Evolutionary conservation across 2,329 filamentous ascomycete genomes (phyloP).

Genomic region (Sporothrix humicola): DNA sequence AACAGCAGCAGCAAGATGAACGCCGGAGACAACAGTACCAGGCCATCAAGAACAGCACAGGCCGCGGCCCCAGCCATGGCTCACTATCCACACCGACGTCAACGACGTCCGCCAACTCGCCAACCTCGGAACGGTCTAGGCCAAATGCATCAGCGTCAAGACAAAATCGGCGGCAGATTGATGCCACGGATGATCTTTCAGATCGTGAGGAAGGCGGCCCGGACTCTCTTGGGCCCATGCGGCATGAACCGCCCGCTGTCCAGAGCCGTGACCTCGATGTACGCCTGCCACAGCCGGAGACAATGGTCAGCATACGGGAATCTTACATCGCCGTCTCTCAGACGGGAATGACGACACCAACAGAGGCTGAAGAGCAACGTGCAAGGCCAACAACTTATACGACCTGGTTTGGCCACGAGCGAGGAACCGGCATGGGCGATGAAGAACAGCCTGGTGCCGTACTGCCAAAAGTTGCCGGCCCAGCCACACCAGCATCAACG

Average conservation of each 20-base stretch:
- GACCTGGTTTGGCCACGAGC: conserved; percentile 33
- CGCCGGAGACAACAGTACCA: conserved; percentile 1
- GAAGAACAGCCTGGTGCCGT: conserved; percentile 4
- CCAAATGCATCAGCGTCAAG: background rate
- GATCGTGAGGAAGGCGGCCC: background rate
- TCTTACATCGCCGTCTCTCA: background rate
- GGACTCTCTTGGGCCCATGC: background rate
- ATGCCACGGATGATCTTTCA: background rate
- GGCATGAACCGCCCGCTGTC: background rate
- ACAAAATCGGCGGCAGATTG: background rate
- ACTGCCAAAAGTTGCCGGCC: background rate
- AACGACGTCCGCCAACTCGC: background rate
- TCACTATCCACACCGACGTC: background rate
- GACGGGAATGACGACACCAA: conserved; percentile 7
- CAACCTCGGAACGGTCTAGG: background rate
- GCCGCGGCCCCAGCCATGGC: background rate
- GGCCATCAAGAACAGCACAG: conserved; percentile 8
- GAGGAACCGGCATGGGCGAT: background rate
- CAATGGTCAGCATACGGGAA: background rate
- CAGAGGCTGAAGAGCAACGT: background rate
- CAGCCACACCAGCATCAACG: conserved; percentile 16
- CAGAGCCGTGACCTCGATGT: background rate
- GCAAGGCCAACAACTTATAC: conserved; percentile 5
- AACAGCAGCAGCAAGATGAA: conserved; percentile 1
- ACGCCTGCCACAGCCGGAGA: background rate